phyloP scores from a whole-genome alignment of 208 protist species.

The Acanthamoeba healyi region DNA sequence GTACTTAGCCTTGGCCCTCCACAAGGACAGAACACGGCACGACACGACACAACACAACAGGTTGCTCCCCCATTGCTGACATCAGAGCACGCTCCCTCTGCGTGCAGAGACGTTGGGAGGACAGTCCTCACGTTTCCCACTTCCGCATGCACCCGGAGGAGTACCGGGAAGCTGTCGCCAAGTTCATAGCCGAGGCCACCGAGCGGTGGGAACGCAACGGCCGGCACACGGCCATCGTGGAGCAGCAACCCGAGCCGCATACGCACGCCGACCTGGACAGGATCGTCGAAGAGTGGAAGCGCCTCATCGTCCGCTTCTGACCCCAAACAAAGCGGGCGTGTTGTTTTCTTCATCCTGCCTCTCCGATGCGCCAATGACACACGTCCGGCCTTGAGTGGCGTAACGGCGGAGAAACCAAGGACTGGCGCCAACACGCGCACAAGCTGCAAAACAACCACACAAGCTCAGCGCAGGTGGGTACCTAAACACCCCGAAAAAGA shows the following conservation, averaged over 20 bases:
- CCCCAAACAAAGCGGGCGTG: too few relatives aligned
- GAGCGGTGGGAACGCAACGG: not conserved
- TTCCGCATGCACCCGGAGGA: not conserved
- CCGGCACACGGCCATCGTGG: not conserved
- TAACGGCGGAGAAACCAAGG: not conserved
- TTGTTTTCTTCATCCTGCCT: too few relatives aligned
- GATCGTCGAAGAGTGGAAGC: not conserved
- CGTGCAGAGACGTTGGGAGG: not conserved
- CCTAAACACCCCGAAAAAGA: too few relatives aligned
- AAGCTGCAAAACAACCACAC: not conserved
- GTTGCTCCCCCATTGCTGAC: too few relatives aligned
- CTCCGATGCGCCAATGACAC: too few relatives aligned
- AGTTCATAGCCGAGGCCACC: not conserved
- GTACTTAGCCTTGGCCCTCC: not conserved
- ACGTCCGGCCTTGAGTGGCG: too few relatives aligned
- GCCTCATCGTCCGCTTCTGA: not conserved
- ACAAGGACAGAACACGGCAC: too few relatives aligned
- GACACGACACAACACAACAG: too few relatives aligned
- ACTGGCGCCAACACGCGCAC: not conserved
- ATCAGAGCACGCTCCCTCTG: not conserved
- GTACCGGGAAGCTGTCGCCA: not conserved
- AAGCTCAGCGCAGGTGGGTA: not conserved
- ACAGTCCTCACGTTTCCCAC: constrained; percentile 5
- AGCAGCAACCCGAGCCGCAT: not conserved
- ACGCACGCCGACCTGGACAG: not conserved